Base-by-base conservation (phyloP, 345 rosid species). In the Salix viminalis region DNA sequence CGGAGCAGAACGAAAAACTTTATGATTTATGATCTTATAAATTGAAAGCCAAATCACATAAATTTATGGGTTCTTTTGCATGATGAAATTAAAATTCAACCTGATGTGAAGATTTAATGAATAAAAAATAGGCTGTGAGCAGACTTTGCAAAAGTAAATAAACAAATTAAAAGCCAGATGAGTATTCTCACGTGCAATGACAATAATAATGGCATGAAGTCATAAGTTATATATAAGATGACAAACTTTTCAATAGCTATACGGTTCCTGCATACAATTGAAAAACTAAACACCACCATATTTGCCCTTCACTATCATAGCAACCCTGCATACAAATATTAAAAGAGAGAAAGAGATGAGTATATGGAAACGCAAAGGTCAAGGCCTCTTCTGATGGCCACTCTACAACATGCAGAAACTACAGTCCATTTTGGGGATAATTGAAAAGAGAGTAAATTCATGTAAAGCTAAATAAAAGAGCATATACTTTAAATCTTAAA, bases 371-470 rank as follows among this genome's bases (percentile, higher is more conserved):
- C 94, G 75, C 78, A 77, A 67, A 94, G 95, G 79, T 91, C 89
- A 66, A 94, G 80, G 30, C 95, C 96, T 70, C 87, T 92, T 75
- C 87, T 90, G 86, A 91, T 46, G 71, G 91, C 79, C 82, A 92
- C 95, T 84, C 91, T 87, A 32, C 97, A 97, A 82, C 93, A 83
- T 54, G 93, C 94, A 3, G 94, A 89, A 85, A 91, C 90, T 28
- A 92, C 88, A 76, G 85, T 77, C 91, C 99, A 95, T 93, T 58
- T 80, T 70, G 32, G 16, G 41, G 71, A 77, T 74, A 67, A 21
- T 80, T 78, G 69, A 76, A 85, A 76, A 78, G 82, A 76, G 76
- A 81, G 86, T 81, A 91, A 77, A 81, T 76, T 76, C 76, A 71
- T 34, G 39, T 67, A 72, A 75, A n/a, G 46, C 37, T 10, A 24